Evolutionary conservation across 2,329 filamentous ascomycete species (phyloP).

Genomic region (Truncatella angustata): DNA sequence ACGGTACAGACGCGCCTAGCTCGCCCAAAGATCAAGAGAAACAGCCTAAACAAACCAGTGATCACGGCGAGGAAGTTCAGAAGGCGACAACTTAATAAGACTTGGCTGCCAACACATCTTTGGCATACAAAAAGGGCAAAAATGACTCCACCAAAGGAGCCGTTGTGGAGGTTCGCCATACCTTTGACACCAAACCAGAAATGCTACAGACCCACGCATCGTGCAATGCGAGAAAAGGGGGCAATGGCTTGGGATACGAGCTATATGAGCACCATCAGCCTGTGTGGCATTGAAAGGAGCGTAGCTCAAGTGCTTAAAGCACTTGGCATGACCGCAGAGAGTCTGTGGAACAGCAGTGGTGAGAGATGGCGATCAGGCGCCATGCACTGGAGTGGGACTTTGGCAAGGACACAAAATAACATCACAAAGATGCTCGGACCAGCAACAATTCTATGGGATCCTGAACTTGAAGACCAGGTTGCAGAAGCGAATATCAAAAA

Average conservation of each 20-base stretch:
- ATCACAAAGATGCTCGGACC: slow-evolving; percentile 64
- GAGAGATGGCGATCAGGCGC: slow-evolving; percentile 66
- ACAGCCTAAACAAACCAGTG: slow-evolving; percentile 65
- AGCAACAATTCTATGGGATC: slow-evolving; percentile 74
- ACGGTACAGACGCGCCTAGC: slow-evolving; percentile 39
- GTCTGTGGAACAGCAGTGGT: slow-evolving; percentile 62
- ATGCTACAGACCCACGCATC: slow-evolving; percentile 82
- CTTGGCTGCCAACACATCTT: slow-evolving; percentile 91
- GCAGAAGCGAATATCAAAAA: slow-evolving; percentile 8
- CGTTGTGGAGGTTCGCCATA: slow-evolving; percentile 87
- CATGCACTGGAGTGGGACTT: slow-evolving; percentile 46
- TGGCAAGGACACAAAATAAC: slow-evolving; percentile 54
- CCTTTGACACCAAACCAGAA: slow-evolving; percentile 86
- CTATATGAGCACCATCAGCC: slow-evolving; percentile 82
- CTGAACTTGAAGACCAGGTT: slow-evolving; percentile 23
- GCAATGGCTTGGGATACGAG: slow-evolving; percentile 90
- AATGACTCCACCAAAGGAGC: slow-evolving; percentile 76
- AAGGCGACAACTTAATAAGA: slow-evolving; percentile 84
- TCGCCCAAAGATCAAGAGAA: slow-evolving; percentile 67
- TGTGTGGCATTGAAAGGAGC: slow-evolving; percentile 66
- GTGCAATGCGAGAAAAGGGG: slow-evolving; percentile 71
- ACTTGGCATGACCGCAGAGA: slow-evolving; percentile 60
- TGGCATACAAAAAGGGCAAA: slow-evolving; percentile 91
- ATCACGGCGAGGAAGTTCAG: slow-evolving; percentile 63
- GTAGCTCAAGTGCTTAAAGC: slow-evolving; percentile 65